Evolutionary conservation across 2,329 filamentous ascomycete species (phyloP).

Genomic region (Nothophoma quercina): DNA sequence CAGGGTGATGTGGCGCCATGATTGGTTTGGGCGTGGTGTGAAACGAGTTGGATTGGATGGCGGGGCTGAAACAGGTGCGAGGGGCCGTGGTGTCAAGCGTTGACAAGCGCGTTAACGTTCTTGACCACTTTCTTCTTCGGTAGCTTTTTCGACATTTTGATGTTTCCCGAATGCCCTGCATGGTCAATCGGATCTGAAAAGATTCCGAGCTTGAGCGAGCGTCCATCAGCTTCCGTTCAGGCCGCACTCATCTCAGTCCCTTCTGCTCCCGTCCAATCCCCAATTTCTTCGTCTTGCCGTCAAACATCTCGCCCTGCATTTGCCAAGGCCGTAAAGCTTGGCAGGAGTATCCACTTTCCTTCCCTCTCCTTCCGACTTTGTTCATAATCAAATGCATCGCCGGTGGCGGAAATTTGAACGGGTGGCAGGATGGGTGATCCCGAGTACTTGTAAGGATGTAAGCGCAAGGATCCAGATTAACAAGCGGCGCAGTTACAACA

Average conservation of each 20-base stretch:
- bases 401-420: conserved; percentile 26
- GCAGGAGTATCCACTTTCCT: conserved; percentile 9
- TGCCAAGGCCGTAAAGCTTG: conserved; percentile 10
- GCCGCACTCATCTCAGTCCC: conserved; percentile 1
- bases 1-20: conserved; percentile 20
- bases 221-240: background rate
- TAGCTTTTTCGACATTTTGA: background rate
- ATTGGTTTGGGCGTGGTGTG: conserved; percentile 3
- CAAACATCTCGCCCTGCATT: background rate
- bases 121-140: background rate
- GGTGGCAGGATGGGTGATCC: conserved; percentile 15
- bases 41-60: conserved; percentile 15
- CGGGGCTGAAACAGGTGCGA: conserved; percentile 2
- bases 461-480: conserved; percentile 27
- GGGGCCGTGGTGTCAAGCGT: conserved; percentile 10
- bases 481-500: conserved; percentile 10
- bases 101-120: background rate
- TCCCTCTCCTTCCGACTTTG: conserved; percentile 18
- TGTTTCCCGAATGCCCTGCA: background rate
- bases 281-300: conserved; percentile 39
- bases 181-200: background rate
- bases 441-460: conserved; percentile 14
- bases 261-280: conserved; percentile 26
- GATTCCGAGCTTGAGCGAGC: background rate
- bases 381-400: conserved; percentile 19